Evolutionary conservation across 352 stramenopile species (phyloP).

Genomic region (Globisporangium abappressorium): DNA sequence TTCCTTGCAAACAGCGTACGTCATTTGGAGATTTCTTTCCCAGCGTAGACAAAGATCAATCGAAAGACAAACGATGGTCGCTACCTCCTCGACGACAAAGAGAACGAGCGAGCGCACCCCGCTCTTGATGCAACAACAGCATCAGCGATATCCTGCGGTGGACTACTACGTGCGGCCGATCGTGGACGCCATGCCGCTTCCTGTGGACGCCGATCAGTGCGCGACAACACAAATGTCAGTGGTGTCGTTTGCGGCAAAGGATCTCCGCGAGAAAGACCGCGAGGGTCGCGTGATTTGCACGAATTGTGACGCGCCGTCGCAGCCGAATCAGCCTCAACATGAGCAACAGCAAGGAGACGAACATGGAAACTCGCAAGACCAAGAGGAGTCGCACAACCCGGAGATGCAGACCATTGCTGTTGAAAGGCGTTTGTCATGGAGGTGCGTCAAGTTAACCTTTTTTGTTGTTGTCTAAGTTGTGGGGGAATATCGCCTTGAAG

Average conservation of each 20-base stretch:
- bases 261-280: slow-evolving; percentile 7
- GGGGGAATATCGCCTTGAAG: not conserved
- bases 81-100: not conserved
- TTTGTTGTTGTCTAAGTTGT: not conserved
- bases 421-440: not conserved
- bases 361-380: not conserved
- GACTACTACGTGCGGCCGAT: slow-evolving; percentile 6
- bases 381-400: not conserved
- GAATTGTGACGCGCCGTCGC: slow-evolving; percentile 10
- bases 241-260: slow-evolving; percentile 3
- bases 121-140: slow-evolving; percentile 2
- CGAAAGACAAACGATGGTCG: not conserved
- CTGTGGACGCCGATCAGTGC: not conserved
- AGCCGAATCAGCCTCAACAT: not conserved
- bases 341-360: not conserved
- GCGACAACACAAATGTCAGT: not conserved
- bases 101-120: slow-evolving; percentile 10
- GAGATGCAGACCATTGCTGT: not conserved
- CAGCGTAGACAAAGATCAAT: not conserved
- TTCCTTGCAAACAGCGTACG: not conserved
- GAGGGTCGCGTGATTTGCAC: slow-evolving; percentile 4
- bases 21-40: not conserved
- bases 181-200: slow-evolving; percentile 10
- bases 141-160: not conserved
- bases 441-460: not conserved